Conservation (phyloP, 768 basidiomycete genomes). For the Cyclocybe aegerita region DNA sequence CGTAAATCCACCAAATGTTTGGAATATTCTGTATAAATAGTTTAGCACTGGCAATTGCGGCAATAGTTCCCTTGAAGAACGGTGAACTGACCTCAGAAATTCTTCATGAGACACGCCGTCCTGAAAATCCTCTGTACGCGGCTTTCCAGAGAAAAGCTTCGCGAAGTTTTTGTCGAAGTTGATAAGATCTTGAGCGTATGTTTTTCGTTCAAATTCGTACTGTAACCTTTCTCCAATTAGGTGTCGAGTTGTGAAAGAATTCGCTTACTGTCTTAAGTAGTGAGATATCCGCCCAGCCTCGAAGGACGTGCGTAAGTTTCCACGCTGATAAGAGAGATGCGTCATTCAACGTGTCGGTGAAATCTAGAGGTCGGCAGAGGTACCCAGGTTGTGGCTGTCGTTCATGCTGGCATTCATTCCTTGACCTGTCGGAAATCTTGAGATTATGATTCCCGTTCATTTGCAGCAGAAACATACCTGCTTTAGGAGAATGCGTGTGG, state of each 20-base stretch:
- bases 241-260: background rate
- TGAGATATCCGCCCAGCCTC: slow-evolving; percentile 48
- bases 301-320: slow-evolving; percentile 59
- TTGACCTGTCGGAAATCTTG: slow-evolving; percentile 43
- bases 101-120: slow-evolving; percentile 54
- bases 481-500: slow-evolving; percentile 68
- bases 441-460: background rate
- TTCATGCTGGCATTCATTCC: slow-evolving; percentile 81
- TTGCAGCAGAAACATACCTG: slow-evolving; percentile 36
- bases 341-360: background rate
- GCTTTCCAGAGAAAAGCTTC: slow-evolving; percentile 67
- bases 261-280: slow-evolving; percentile 50
- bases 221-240: slow-evolving; percentile 18
- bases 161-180: slow-evolving; percentile 67
- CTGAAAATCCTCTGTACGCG: slow-evolving; percentile 43
- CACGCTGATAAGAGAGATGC: slow-evolving; percentile 37
- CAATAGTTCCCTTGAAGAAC: background rate
- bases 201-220: slow-evolving; percentile 70
- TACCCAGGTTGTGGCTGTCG: slow-evolving; percentile 70
- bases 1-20: slow-evolving; percentile 53
- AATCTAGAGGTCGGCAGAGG: background rate
- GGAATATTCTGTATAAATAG: slow-evolving; percentile 39
- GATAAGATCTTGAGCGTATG: slow-evolving; percentile 73
- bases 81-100: slow-evolving; percentile 38
- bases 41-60: background rate